Conservation (phyloP, 2,329 filamentous ascomycete species). For the Ascochyta pisi region DNA sequence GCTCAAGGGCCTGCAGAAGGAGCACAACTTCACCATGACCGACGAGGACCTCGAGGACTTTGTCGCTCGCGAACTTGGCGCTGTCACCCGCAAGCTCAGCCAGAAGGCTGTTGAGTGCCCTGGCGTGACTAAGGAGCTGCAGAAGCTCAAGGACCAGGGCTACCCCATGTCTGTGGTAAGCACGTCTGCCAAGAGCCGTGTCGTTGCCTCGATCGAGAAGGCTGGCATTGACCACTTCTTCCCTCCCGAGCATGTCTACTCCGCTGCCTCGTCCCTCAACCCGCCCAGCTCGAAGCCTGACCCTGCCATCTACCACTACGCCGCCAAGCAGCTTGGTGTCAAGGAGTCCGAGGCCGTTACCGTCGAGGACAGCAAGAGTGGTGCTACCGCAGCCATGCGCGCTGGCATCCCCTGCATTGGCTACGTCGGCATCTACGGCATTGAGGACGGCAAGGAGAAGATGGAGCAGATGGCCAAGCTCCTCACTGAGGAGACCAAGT, state of each 20-base stretch:
- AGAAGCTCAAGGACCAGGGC: constrained; percentile 67
- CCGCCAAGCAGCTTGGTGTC: constrained; percentile 75
- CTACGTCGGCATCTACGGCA: constrained; percentile 73
- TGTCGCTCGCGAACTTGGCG: constrained; percentile 79
- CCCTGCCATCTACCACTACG: constrained; percentile 84
- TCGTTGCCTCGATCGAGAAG: constrained; percentile 79
- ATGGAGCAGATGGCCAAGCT: constrained; percentile 58
- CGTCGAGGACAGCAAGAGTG: constrained; percentile 88
- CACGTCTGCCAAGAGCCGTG: constrained; percentile 78
- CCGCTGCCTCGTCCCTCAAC: constrained; percentile 77
- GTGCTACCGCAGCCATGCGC: constrained; percentile 76
- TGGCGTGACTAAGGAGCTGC: constrained; percentile 72
- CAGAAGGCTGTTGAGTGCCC: constrained; percentile 71
- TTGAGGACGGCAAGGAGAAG: constrained; percentile 52
- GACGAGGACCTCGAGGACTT: constrained; percentile 74
- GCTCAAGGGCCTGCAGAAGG: constrained; percentile 77
- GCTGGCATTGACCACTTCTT: constrained; percentile 84
- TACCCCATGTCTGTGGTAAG: constrained; percentile 83
- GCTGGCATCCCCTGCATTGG: constrained; percentile 82
- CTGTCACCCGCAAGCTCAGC: constrained; percentile 81
- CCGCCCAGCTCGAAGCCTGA: constrained; percentile 90
- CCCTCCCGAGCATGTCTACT: constrained; percentile 75
- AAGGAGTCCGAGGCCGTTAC: constrained; percentile 75
- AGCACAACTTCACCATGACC: constrained; percentile 74
- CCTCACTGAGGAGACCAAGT: constrained; percentile 57